phyloP scores from a whole-genome alignment of 139 green algal genomes.

The Haematococcus lacustris region DNA sequence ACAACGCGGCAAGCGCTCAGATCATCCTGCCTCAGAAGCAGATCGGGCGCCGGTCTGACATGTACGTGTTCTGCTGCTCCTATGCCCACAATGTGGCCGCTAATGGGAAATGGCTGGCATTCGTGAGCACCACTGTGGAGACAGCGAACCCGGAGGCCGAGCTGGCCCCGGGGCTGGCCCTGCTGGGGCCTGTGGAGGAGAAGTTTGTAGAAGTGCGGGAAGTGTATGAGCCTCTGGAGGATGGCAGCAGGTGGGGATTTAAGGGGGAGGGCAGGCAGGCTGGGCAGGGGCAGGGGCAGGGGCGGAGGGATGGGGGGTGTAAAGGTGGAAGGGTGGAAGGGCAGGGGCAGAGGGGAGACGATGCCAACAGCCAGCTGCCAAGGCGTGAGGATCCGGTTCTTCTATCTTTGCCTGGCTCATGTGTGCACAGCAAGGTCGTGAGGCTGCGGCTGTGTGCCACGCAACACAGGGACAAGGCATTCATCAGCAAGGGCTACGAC shows the following conservation, averaged over 20 bases:
- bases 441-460: too few species aligned
- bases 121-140: conserved; percentile 93
- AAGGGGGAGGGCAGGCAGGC: too few species aligned
- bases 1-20: conserved; percentile 76
- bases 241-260: conserved; percentile 59
- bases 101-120: conserved; percentile 79
- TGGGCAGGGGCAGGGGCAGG: too few species aligned
- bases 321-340: too few species aligned
- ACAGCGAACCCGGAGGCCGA: conserved; percentile 67
- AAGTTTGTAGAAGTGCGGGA: conserved; percentile 82
- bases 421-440: too few species aligned
- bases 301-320: too few species aligned
- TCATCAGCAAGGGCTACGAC: conserved; percentile 93
- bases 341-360: too few species aligned
- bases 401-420: too few species aligned
- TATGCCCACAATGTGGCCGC: conserved; percentile 86
- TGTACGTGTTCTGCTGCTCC: conserved; percentile 98
- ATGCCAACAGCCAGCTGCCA: too few species aligned
- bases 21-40: conserved; percentile 99
- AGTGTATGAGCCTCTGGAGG: conserved; percentile 67
- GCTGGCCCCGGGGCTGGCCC: conserved; percentile 64
- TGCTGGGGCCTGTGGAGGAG: conserved; percentile 90
- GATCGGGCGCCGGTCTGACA: conserved; percentile 79
- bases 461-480: conserved; percentile 68
- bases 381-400: too few species aligned